phyloP scores from a whole-genome alignment of 805 yeast species.

The Ogataea neopini region DNA sequence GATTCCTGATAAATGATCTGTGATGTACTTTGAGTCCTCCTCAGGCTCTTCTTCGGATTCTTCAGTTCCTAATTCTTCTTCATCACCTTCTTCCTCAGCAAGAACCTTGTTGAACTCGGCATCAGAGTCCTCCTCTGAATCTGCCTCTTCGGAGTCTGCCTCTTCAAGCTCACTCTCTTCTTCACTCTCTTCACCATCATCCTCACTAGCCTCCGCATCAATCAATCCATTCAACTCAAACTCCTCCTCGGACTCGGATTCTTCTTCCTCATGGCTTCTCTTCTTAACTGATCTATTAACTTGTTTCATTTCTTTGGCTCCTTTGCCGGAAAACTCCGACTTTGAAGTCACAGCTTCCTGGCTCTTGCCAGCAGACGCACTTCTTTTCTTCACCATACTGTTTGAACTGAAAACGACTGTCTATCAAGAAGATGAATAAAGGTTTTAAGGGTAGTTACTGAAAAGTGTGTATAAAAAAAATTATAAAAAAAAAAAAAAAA shows the following conservation, averaged over 20 bases:
- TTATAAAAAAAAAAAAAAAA: conserved; percentile 4
- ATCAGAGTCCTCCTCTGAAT: conserved; percentile 15
- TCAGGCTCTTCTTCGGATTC: conserved; percentile 47
- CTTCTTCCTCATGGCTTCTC: conserved; percentile 17
- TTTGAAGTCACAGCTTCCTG: background rate
- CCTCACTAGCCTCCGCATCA: conserved; percentile 42
- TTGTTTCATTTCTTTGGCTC: background rate
- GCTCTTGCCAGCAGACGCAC: conserved; percentile 5
- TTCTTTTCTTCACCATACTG: conserved; percentile 8
- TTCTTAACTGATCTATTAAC: conserved; percentile 4
- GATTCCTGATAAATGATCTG: conserved; percentile 56
- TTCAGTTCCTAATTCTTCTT: conserved; percentile 53
- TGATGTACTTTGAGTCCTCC: conserved; percentile 49
- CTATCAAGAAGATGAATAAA: background rate
- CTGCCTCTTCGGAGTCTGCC: conserved; percentile 36
- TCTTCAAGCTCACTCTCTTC: conserved; percentile 49
- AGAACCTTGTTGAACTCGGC: conserved; percentile 15
- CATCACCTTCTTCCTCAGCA: conserved; percentile 32
- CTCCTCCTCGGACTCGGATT: conserved; percentile 24
- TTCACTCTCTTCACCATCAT: conserved; percentile 25
- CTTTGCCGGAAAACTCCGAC: background rate
- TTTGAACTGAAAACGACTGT: background rate
- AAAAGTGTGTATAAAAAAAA: conserved; percentile 1
- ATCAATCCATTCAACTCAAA: conserved; percentile 38
- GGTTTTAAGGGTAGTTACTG: background rate